Conservation (phyloP, 306 rosid genomes). For the Arachis hypogaea region DNA sequence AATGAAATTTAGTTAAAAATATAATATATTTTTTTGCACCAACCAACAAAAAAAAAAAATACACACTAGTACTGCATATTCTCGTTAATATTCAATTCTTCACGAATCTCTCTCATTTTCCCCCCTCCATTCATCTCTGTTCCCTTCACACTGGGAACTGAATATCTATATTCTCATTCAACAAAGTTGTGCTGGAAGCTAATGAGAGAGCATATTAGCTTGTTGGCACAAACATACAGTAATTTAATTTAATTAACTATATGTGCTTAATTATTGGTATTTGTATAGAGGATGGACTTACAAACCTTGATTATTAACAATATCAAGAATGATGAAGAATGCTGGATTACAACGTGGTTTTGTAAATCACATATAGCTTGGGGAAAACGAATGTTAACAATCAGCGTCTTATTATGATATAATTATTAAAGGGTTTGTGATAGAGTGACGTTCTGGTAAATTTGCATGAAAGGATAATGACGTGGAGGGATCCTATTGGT, state of each 20-base stretch:
- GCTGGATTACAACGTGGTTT: neutral
- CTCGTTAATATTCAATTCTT: slow-evolving; percentile 45
- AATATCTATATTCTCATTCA: neutral
- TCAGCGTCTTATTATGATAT: neutral
- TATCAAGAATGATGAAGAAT: no score
- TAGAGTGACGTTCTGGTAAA: slow-evolving; percentile 32
- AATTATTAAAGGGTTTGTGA: neutral
- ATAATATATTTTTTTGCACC: slow-evolving; percentile 13
- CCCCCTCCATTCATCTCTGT: neutral
- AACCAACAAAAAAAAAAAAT: slow-evolving; percentile 3
- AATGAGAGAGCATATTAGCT: no score
- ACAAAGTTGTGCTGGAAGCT: neutral
- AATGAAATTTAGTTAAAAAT: no score
- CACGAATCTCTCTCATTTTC: slow-evolving; percentile 31
- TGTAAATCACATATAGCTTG: neutral
- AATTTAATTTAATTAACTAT: no score
- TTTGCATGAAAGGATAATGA: neutral
- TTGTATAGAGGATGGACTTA: neutral
- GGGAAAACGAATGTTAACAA: neutral
- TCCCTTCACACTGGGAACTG: slow-evolving; percentile 3
- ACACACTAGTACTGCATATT: slow-evolving; percentile 16
- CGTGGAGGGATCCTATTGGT: slow-evolving; percentile 19
- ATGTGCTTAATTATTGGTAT: neutral
- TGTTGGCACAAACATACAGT: no score
- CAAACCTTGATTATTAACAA: neutral